A percentile compares a stretch with the other conserved stretches of the same genome.
These are phyloP conservation scores for Tubosaeta brunneosetosa DNA, from an alignment of 768 basidiomycete genomes.

Conservation along the genomic window DNA sequence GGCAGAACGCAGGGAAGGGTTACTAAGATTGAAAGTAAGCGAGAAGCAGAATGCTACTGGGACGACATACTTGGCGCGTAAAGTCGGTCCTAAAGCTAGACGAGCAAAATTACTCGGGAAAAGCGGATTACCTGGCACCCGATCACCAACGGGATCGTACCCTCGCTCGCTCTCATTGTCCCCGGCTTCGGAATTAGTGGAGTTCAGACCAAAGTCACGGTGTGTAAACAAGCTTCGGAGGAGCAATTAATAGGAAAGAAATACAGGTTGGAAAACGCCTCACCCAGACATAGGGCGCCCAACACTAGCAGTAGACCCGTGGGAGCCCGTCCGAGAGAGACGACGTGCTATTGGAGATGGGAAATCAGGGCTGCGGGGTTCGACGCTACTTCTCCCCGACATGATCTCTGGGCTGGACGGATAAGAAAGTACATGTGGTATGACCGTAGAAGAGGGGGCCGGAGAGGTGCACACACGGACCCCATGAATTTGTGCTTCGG, in stretches of 20 bases:
- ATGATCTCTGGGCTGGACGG: slow-evolving; percentile 19
- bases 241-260: background rate
- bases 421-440: slow-evolving; percentile 25
- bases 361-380: slow-evolving; percentile 25
- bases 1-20: slow-evolving; percentile 19
- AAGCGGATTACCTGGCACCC: slow-evolving; percentile 67
- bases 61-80: slow-evolving; percentile 47
- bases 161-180: slow-evolving; percentile 28
- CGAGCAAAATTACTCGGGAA: slow-evolving; percentile 81
- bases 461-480: slow-evolving; percentile 50
- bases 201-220: slow-evolving; percentile 12
- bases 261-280: background rate
- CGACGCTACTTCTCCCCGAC: slow-evolving; percentile 21
- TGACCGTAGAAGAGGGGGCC: slow-evolving; percentile 20
- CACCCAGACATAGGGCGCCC: slow-evolving; percentile 26
- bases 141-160: slow-evolving; percentile 55
- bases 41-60: background rate
- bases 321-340: slow-evolving; percentile 23
- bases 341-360: slow-evolving; percentile 17
- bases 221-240: slow-evolving; percentile 11
- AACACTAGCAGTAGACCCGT: slow-evolving; percentile 24
- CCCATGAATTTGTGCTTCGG: slow-evolving; percentile 46
- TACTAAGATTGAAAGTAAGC: slow-evolving; percentile 17
- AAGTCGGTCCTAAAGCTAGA: slow-evolving; percentile 60
- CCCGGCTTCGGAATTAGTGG: slow-evolving; percentile 19